Base-by-base conservation (phyloP, 768 basidiomycete genomes). In the Lactarius psammicola region DNA sequence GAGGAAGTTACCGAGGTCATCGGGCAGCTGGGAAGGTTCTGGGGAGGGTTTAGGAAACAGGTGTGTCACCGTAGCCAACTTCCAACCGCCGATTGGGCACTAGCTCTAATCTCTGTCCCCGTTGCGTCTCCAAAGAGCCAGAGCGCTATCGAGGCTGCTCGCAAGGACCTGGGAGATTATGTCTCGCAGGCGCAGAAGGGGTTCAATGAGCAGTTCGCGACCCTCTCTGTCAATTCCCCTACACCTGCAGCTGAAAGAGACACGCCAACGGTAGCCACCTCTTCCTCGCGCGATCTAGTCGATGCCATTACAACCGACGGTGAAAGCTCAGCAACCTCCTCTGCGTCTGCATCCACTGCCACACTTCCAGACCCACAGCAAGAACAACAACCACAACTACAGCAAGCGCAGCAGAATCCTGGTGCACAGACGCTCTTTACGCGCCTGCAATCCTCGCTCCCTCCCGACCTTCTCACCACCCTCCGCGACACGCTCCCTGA, bases 21-120 rank as follows among this genome's bases (percentile, higher is more conserved):
- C 49, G 91, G 91, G n/a, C 89, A 92, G 72, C 79, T 96, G 15
- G 87, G 88, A 33, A 81, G 88, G 59, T 88, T 94, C 73, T 97
- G 95, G 95, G 93, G 93, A 54, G 90, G 92, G 34, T 90, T 95
- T 73, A 85, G 87, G 80, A 91, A 89, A 75, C 94, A 95, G 87
- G 94, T 87, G 70, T 68, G 85, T 72, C 57, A 4, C 26, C 30
- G 9, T 44, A n/a, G 2, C 15, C 42, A 1, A 13, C 34, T 9
- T 57, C 33, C 26, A 9, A 57, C 46, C 17, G 1, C 15, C 3
- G 28, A 26, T 51, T n/a, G 3, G 51, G 26, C 4, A 18, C 13
- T 10, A 20, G 18, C 5, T 20, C 28, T 55, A n/a, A 30, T 55
- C 4, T n/a, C 57, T 33, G 42, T 40, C 56, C 30, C 28, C 34